Conservation (phyloP, 2,329 filamentous ascomycete species). For the Beauveria asiatica region DNA sequence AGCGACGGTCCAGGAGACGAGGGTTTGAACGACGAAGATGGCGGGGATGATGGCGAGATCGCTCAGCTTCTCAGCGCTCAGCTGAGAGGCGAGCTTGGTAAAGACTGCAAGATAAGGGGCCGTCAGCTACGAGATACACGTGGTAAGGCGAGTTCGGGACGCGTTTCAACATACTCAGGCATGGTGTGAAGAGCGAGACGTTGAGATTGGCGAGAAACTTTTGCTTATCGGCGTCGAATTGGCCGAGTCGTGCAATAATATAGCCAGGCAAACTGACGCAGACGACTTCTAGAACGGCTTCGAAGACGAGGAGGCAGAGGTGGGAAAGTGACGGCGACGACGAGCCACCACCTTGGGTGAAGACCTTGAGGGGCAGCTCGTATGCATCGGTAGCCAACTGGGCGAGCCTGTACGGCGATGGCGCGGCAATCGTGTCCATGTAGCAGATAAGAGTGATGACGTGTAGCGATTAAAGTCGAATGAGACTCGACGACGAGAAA, state of each 20-base stretch:
- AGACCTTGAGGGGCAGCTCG: slow-evolving; percentile 33
- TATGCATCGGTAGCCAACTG: slow-evolving; percentile 29
- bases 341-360: slow-evolving; percentile 34
- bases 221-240: slow-evolving; percentile 92
- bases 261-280: slow-evolving; percentile 93
- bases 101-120: slow-evolving; percentile 57
- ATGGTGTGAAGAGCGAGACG: slow-evolving; percentile 92
- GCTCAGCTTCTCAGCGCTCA: slow-evolving; percentile 80
- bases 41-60: slow-evolving; percentile 92
- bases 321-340: slow-evolving; percentile 59
- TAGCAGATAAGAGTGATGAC: slow-evolving; percentile 6
- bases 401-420: slow-evolving; percentile 37
- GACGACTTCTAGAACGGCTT: slow-evolving; percentile 89
- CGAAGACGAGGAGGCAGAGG: slow-evolving; percentile 77
- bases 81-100: slow-evolving; percentile 89
- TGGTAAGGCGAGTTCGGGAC: not conserved
- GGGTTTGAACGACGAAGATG: slow-evolving; percentile 83
- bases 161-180: slow-evolving; percentile 60
- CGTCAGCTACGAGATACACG: not conserved
- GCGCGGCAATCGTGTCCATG: slow-evolving; percentile 35
- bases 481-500: not conserved
- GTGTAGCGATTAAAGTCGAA: not conserved
- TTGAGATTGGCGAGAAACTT: slow-evolving; percentile 97
- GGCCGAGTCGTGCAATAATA: slow-evolving; percentile 78
- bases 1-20: slow-evolving; percentile 76